Percentiles rank a stretch among this genome's conserved stretches.
Conservation (phyloP, 2,329 filamentous ascomycete genomes). For the Botrytis pseudocinerea region DNA sequence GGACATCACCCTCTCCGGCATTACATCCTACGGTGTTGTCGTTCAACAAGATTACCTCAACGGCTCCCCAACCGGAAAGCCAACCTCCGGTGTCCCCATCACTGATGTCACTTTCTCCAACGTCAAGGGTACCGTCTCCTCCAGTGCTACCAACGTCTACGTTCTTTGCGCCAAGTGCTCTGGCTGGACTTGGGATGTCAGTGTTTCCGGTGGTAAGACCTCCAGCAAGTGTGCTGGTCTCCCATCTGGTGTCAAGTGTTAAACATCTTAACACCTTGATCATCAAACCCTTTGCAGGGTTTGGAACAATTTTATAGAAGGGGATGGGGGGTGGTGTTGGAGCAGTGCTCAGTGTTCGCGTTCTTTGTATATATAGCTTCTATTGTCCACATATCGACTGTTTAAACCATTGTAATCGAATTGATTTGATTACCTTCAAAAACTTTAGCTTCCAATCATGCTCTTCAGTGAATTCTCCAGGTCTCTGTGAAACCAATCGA, state of each 20-base stretch:
- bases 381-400: neutral
- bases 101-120: slow-evolving; percentile 49
- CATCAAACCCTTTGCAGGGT: neutral
- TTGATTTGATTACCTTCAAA: neutral
- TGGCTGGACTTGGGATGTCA: slow-evolving; percentile 55
- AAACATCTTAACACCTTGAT: slow-evolving; percentile 8
- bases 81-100: slow-evolving; percentile 50
- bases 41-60: slow-evolving; percentile 57
- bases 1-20: slow-evolving; percentile 51
- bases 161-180: slow-evolving; percentile 56
- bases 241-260: slow-evolving; percentile 34
- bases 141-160: slow-evolving; percentile 47
- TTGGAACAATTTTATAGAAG: neutral
- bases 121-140: slow-evolving; percentile 46
- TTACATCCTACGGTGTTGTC: slow-evolving; percentile 49
- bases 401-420: slow-evolving; percentile 8
- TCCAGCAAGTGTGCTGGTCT: slow-evolving; percentile 46
- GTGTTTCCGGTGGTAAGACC: slow-evolving; percentile 53
- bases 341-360: neutral
- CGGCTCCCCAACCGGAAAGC: slow-evolving; percentile 34
- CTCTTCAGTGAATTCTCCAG: neutral
- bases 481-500: neutral
- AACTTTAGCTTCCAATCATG: neutral
- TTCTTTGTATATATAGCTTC: slow-evolving; percentile 15
- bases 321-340: neutral